Evolutionary conservation across 257 asterid genomes (phyloP).

Genomic region (Solanum habrochaites): DNA sequence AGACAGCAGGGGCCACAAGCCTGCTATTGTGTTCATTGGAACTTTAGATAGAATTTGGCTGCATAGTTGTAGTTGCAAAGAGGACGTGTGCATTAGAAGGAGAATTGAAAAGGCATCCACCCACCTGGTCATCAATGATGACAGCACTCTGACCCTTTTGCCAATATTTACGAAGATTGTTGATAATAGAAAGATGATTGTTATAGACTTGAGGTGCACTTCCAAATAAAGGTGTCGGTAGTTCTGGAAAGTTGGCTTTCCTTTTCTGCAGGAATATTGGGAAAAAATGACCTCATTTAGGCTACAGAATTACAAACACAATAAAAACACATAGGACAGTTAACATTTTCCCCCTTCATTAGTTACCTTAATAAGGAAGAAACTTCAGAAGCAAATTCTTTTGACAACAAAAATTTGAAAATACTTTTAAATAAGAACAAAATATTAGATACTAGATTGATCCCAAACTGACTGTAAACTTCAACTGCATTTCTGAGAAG

Average conservation of each 20-base stretch:
- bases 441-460: not conserved
- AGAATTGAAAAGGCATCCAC: not conserved
- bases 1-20: not conserved
- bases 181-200: not conserved
- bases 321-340: not conserved
- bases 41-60: not conserved
- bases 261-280: slow-evolving; percentile 15
- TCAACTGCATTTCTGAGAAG: not conserved
- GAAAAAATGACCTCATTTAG: not conserved
- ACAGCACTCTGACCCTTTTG: not conserved
- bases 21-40: not conserved
- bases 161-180: slow-evolving; percentile 1
- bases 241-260: not conserved
- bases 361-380: not conserved
- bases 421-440: not conserved
- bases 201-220: not conserved
- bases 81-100: not conserved
- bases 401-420: not conserved
- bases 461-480: not conserved
- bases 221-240: not conserved
- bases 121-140: slow-evolving; percentile 4
- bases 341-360: not conserved
- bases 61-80: not conserved
- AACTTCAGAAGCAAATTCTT: not conserved
- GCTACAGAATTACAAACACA: not conserved